Percentiles rank a stretch among this genome's conserved stretches.
Evolutionary conservation across 2,329 filamentous ascomycete genomes (phyloP).

Genomic region (Immersiporthe knoxdaviesiana): DNA sequence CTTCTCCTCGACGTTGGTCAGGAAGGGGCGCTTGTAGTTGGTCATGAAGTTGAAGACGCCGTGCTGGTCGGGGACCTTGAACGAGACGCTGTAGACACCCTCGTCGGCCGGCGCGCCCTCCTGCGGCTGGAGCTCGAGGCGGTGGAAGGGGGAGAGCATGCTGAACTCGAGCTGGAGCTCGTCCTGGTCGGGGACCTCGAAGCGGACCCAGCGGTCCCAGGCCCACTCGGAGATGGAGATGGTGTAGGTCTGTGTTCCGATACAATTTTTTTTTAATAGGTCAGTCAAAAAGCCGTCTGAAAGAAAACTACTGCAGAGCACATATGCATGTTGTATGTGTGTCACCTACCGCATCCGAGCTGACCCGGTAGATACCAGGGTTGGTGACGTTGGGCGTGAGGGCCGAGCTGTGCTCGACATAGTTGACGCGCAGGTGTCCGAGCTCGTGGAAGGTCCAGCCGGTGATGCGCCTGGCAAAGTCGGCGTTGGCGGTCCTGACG

Average conservation of each 20-base stretch:
- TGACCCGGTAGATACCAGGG: constrained; percentile 89
- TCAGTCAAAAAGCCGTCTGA: constrained; percentile 36
- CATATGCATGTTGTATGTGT: not conserved
- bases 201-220: constrained; percentile 75
- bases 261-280: too few species aligned
- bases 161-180: constrained; percentile 92
- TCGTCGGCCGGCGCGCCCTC: constrained; percentile 64
- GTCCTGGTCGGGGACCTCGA: constrained; percentile 70
- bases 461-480: constrained; percentile 83
- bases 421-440: constrained; percentile 84
- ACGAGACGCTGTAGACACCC: constrained; percentile 69
- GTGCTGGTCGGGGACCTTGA: constrained; percentile 92
- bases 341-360: constrained; percentile 87
- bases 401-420: constrained; percentile 75
- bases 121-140: constrained; percentile 65
- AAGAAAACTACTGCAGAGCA: too few species aligned
- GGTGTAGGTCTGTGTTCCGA: constrained; percentile 70
- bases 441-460: constrained; percentile 97
- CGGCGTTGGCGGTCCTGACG: constrained; percentile 74
- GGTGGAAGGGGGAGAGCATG: constrained; percentile 98
- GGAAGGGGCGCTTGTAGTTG: constrained; percentile 95
- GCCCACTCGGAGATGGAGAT: constrained; percentile 88
- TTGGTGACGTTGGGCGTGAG: constrained; percentile 64
- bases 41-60: constrained; percentile 98
- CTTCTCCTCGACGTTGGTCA: constrained; percentile 91